phyloP scores from a whole-genome alignment of 2,329 filamentous ascomycete genomes.

The Spiromastix sp. region DNA sequence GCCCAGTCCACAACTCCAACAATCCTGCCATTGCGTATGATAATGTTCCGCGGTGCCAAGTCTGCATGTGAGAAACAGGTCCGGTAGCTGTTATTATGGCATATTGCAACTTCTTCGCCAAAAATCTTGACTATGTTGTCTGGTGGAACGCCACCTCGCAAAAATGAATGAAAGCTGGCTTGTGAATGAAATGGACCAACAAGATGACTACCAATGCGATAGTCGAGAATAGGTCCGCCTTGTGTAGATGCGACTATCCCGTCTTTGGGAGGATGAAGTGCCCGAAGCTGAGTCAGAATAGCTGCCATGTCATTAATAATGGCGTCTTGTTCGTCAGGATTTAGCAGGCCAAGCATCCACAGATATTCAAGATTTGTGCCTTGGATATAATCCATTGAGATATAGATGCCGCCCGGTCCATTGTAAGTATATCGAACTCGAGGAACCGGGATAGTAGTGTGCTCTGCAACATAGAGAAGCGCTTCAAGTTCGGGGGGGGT shows the following conservation, averaged over 20 bases:
- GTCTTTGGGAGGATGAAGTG: slow-evolving; percentile 8
- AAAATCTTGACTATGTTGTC: slow-evolving; percentile 7
- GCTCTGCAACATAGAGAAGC: slow-evolving; percentile 9
- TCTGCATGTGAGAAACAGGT: slow-evolving; percentile 16
- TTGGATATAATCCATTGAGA: slow-evolving; percentile 9
- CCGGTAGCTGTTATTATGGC: slow-evolving; percentile 3
- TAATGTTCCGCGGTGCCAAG: slow-evolving; percentile 17
- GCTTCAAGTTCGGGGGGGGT: slow-evolving; percentile 12
- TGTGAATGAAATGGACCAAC: slow-evolving; percentile 10
- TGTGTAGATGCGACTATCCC: slow-evolving; percentile 8
- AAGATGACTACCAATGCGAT: slow-evolving; percentile 9
- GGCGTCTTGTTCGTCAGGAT: slow-evolving; percentile 8
- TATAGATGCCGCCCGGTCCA: slow-evolving; percentile 10
- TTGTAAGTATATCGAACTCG: slow-evolving; percentile 9
- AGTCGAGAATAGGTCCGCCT: slow-evolving; percentile 10
- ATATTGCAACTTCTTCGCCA: background rate
- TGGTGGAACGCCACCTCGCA: slow-evolving; percentile 9
- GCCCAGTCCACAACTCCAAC: slow-evolving; percentile 18
- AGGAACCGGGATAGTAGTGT: slow-evolving; percentile 11
- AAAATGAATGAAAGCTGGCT: slow-evolving; percentile 10
- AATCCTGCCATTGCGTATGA: slow-evolving; percentile 13
- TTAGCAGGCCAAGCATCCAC: slow-evolving; percentile 10
- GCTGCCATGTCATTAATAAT: slow-evolving; percentile 10
- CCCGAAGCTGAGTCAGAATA: slow-evolving; percentile 10
- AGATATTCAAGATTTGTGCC: slow-evolving; percentile 8